A percentile compares a stretch with the other conserved stretches of the same genome.
These are phyloP conservation scores for Fraxinus sp. DNA, from an alignment of 305 asterid genomes.

Conservation along the genomic window DNA sequence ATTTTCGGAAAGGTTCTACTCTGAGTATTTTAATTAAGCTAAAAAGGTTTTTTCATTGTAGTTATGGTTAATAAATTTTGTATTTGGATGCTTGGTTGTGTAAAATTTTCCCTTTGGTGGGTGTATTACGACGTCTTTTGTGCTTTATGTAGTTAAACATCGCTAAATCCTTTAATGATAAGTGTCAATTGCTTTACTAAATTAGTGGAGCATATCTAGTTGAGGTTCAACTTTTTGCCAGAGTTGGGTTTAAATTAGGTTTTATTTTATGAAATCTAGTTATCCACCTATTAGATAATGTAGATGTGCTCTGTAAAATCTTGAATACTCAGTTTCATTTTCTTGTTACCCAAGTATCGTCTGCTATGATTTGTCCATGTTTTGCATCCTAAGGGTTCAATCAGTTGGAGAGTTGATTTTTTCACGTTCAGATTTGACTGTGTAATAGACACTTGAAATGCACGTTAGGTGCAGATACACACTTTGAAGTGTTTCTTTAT, in stretches of 20 bases:
- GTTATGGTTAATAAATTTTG: slow-evolving; percentile 6
- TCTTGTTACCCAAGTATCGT: not conserved
- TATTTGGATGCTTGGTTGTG: slow-evolving; percentile 2
- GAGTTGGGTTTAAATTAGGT: slow-evolving; percentile 2
- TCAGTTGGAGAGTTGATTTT: not conserved
- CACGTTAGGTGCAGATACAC: not conserved
- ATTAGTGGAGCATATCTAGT: not conserved
- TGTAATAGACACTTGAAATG: not conserved
- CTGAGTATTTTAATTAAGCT: not conserved
- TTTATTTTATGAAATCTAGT: not conserved
- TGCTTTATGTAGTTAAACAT: not conserved
- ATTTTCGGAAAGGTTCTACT: not conserved
- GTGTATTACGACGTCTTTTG: not conserved
- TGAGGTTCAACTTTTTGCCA: slow-evolving; percentile 2
- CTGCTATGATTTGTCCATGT: not conserved
- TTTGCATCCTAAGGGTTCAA: not conserved
- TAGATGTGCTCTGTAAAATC: not conserved
- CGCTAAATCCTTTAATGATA: not conserved
- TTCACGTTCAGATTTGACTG: not conserved
- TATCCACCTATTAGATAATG: not conserved
- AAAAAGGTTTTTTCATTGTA: slow-evolving; percentile 7
- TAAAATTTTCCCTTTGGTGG: not conserved
- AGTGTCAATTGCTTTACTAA: not conserved
- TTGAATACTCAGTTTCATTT: not conserved
- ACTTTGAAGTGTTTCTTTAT: not conserved